These are phyloP conservation scores for Trypanosoma melophagium DNA, from an alignment of 208 protist genomes.

Conservation along the genomic window DNA sequence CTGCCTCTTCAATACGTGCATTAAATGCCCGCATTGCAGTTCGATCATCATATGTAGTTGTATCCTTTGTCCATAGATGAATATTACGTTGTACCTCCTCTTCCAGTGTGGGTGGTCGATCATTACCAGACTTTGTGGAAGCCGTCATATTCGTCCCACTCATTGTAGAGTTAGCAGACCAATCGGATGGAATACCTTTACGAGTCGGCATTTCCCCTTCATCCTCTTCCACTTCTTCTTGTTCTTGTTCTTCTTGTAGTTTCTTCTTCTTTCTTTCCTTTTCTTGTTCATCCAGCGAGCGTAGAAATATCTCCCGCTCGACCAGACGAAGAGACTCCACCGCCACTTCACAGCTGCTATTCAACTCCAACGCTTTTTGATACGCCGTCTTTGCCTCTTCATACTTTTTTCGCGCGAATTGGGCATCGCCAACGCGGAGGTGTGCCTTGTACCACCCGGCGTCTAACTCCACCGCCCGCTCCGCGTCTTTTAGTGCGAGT, in stretches of 20 bases:
- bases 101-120: background rate
- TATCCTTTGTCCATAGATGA: constrained; percentile 54
- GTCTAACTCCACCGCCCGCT: constrained; percentile 69
- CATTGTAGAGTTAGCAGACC: constrained; percentile 16
- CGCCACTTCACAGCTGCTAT: constrained; percentile 50
- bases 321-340: constrained; percentile 38
- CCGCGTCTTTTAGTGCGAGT: constrained; percentile 85
- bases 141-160: constrained; percentile 13
- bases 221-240: background rate
- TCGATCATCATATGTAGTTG: constrained; percentile 35
- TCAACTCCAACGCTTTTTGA: constrained; percentile 46
- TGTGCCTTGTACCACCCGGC: constrained; percentile 85
- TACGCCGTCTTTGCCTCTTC: constrained; percentile 79
- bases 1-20: constrained; percentile 44
- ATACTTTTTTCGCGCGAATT: constrained; percentile 89
- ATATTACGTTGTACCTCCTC: constrained; percentile 21
- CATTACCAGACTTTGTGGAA: constrained; percentile 3
- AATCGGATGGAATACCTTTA: constrained; percentile 3
- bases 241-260: background rate
- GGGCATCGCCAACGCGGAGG: constrained; percentile 76
- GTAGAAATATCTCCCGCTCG: constrained; percentile 41
- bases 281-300: constrained; percentile 31
- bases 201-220: background rate
- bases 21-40: constrained; percentile 44
- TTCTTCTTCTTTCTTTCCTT: background rate